Evolutionary conservation across 495 filamentous ascomycete species (phyloP).

Genomic region (Choiromyces venosus): DNA sequence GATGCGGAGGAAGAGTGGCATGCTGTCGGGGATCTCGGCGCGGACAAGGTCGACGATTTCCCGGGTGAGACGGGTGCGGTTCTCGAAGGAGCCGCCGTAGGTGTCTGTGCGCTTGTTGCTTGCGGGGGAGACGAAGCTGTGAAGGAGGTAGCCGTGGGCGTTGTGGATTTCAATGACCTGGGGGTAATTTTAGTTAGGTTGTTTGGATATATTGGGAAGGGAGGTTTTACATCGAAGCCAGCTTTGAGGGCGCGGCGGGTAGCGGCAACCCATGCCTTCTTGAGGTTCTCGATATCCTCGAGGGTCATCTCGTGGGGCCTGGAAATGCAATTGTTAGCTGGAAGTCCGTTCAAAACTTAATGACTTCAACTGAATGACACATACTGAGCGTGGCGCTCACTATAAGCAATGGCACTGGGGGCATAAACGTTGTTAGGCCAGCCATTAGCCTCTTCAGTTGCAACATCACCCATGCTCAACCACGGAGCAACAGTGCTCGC

Average conservation of each 20-base stretch:
- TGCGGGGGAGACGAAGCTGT: conserved; percentile 59
- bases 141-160: conserved; percentile 63
- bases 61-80: conserved; percentile 54
- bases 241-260: conserved; percentile 58
- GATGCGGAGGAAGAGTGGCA: conserved; percentile 62
- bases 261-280: conserved; percentile 56
- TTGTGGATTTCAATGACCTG: conserved; percentile 55
- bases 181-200: conserved; percentile 45
- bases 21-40: conserved; percentile 51
- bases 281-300: conserved; percentile 58
- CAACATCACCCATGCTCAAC: conserved; percentile 50
- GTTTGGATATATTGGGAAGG: conserved; percentile 48
- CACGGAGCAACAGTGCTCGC: conserved; percentile 64
- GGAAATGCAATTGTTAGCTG: neutral
- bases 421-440: conserved; percentile 66
- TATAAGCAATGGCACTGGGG: conserved; percentile 52
- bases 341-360: conserved; percentile 57
- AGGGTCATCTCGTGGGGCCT: conserved; percentile 55
- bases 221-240: conserved; percentile 54
- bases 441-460: conserved; percentile 50
- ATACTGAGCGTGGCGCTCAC: conserved; percentile 45
- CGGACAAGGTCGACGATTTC: conserved; percentile 56
- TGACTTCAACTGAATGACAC: conserved; percentile 33
- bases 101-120: conserved; percentile 59
- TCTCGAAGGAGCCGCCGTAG: conserved; percentile 64